phyloP scores from a whole-genome alignment of 768 basidiomycete genomes.

The Gloeopeniophorella convolvens region DNA sequence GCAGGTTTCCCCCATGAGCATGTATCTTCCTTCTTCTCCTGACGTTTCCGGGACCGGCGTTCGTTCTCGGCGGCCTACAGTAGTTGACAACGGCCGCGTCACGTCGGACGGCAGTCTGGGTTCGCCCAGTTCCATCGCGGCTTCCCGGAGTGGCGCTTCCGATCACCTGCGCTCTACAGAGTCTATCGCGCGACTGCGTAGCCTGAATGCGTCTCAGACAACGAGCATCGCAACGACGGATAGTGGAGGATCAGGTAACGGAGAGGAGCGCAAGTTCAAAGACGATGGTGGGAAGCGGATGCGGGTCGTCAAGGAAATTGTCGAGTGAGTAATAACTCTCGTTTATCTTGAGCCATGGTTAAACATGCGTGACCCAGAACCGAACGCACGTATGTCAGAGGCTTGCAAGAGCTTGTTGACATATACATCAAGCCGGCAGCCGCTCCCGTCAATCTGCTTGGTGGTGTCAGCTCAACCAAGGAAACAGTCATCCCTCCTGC shows the following conservation, averaged over 20 bases:
- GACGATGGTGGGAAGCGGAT: constrained; percentile 83
- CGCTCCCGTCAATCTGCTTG: constrained; percentile 60
- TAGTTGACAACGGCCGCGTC: constrained; percentile 52
- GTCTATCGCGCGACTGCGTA: constrained; percentile 53
- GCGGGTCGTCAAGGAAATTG: constrained; percentile 84
- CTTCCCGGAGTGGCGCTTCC: constrained; percentile 35
- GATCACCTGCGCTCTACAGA: constrained; percentile 61
- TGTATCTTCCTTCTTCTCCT: constrained; percentile 50
- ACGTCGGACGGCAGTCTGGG: constrained; percentile 38
- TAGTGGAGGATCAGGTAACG: constrained; percentile 50
- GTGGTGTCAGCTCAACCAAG: constrained; percentile 63
- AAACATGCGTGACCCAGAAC: constrained; percentile 47
- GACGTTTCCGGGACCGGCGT: constrained; percentile 29
- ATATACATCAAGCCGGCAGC: constrained; percentile 90
- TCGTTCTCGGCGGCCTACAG: constrained; percentile 63
- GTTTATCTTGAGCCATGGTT: constrained; percentile 13
- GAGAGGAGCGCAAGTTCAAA: constrained; percentile 83
- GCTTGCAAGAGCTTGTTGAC: constrained; percentile 88
- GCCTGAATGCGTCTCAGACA: constrained; percentile 56
- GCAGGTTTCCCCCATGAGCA: constrained; percentile 49
- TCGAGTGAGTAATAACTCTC: constrained; percentile 53
- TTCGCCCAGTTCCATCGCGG: constrained; percentile 37
- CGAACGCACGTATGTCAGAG: constrained; percentile 90
- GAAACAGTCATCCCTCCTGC: constrained; percentile 80
- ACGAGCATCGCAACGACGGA: constrained; percentile 71